These are phyloP conservation scores for Ophiocytium majus DNA, from an alignment of 352 stramenopile genomes.

Conservation along the genomic window DNA sequence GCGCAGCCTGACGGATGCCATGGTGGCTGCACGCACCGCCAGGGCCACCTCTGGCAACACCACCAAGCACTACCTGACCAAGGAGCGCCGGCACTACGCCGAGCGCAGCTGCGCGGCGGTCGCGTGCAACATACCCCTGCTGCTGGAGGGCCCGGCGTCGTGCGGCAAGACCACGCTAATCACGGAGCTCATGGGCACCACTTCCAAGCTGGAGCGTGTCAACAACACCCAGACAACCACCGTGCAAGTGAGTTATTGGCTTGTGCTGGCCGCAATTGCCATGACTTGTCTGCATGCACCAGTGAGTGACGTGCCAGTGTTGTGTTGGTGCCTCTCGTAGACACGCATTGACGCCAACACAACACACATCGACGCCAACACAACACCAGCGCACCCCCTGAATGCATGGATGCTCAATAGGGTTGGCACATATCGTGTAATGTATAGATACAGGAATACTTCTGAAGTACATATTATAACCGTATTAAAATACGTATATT, in stretches of 20 bases:
- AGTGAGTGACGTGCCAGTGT: no score
- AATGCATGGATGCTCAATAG: background rate
- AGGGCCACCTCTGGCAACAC: background rate
- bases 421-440: no score
- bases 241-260: slow-evolving; percentile 21
- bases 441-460: no score
- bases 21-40: background rate
- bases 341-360: no score
- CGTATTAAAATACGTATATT: no score
- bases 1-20: background rate
- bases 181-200: background rate
- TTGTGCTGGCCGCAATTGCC: no score
- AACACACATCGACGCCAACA: background rate
- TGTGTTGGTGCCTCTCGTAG: no score
- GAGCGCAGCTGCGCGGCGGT: slow-evolving; percentile 14
- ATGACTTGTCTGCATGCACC: no score
- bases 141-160: slow-evolving; percentile 25
- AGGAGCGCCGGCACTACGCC: slow-evolving; percentile 15
- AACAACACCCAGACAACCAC: slow-evolving; percentile 26
- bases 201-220: slow-evolving; percentile 14
- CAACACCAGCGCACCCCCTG: background rate
- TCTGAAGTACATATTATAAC: no score
- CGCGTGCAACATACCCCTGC: slow-evolving; percentile 2
- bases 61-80: slow-evolving; percentile 17
- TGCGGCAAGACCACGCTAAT: slow-evolving; percentile 21